Evolutionary conservation across 441 rosid species (phyloP).

Genomic region (Gossypium gossypioides): DNA sequence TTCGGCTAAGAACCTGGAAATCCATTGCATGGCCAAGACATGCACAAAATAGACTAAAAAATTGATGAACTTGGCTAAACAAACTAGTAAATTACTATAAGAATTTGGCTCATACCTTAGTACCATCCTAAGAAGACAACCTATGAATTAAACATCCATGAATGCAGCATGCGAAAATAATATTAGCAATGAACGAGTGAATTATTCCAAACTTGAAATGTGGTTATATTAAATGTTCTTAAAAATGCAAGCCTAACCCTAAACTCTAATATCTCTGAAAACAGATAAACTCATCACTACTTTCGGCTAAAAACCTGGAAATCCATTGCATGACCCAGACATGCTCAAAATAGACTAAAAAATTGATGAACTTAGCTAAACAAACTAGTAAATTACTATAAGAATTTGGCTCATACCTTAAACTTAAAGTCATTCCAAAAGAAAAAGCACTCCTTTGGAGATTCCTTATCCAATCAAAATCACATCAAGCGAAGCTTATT

Average conservation of each 20-base stretch:
- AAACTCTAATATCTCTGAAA: neutral
- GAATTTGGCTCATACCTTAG: neutral
- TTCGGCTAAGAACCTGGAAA: neutral
- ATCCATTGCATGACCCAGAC: neutral
- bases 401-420: neutral
- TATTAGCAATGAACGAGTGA: neutral
- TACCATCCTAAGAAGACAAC: neutral
- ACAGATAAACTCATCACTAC: neutral
- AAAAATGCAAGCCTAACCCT: neutral
- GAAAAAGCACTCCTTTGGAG: neutral
- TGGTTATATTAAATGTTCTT: neutral
- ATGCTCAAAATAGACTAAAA: neutral
- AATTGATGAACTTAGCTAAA: neutral
- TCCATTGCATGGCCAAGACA: neutral
- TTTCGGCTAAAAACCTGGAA: neutral
- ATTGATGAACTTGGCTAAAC: neutral
- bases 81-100: neutral
- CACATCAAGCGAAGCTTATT: neutral
- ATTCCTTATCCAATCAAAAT: neutral
- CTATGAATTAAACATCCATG: neutral
- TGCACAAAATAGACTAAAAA: neutral
- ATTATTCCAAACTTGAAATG: neutral
- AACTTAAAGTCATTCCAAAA: neutral
- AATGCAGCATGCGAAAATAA: neutral
- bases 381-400: neutral